phyloP scores from a whole-genome alignment of 2,329 filamentous ascomycete genomes.

The Aspergillus terreus region DNA sequence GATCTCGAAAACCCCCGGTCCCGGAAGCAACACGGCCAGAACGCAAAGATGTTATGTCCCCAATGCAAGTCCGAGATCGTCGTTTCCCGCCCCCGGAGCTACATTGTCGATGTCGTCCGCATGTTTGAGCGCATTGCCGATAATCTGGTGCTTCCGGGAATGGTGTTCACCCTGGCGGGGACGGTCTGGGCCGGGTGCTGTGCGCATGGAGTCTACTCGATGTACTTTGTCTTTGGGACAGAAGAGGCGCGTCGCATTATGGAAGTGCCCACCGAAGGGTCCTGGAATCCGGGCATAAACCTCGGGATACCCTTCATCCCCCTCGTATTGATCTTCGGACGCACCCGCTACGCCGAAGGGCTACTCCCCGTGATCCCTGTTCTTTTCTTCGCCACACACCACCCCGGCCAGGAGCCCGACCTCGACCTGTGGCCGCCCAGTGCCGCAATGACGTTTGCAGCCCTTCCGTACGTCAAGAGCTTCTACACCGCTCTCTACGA shows the following conservation, averaged over 20 bases:
- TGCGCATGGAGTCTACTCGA: slow-evolving; percentile 59
- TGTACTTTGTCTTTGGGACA: slow-evolving; percentile 63
- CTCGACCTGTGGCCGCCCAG: slow-evolving; percentile 63
- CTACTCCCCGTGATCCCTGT: slow-evolving; percentile 62
- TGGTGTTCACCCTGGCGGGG: slow-evolving; percentile 49
- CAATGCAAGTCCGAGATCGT: slow-evolving; percentile 82
- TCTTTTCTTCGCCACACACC: slow-evolving; percentile 49
- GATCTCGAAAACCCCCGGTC: slow-evolving; percentile 69
- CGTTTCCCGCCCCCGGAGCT: slow-evolving; percentile 70
- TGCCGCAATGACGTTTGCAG: slow-evolving; percentile 62
- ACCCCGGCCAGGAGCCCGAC: slow-evolving; percentile 44
- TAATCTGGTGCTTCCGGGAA: slow-evolving; percentile 61
- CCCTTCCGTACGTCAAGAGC: slow-evolving; percentile 62
- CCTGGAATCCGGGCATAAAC: slow-evolving; percentile 50
- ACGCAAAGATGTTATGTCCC: slow-evolving; percentile 71
- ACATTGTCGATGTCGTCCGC: slow-evolving; percentile 65
- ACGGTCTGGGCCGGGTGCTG: slow-evolving; percentile 51
- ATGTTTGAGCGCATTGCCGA: slow-evolving; percentile 55
- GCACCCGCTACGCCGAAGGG: slow-evolving; percentile 61
- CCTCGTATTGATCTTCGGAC: slow-evolving; percentile 63
- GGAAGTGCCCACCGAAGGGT: slow-evolving; percentile 31
- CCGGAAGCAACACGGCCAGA: slow-evolving; percentile 45
- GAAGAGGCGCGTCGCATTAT: slow-evolving; percentile 58
- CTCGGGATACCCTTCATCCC: slow-evolving; percentile 66
- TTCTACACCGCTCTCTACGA: slow-evolving; percentile 63